Evolutionary conservation across 192 early-diverging fungal species (phyloP), one percentile per base, ranked within the genome.

Genomic region (Linnemannia zychae): DNA sequence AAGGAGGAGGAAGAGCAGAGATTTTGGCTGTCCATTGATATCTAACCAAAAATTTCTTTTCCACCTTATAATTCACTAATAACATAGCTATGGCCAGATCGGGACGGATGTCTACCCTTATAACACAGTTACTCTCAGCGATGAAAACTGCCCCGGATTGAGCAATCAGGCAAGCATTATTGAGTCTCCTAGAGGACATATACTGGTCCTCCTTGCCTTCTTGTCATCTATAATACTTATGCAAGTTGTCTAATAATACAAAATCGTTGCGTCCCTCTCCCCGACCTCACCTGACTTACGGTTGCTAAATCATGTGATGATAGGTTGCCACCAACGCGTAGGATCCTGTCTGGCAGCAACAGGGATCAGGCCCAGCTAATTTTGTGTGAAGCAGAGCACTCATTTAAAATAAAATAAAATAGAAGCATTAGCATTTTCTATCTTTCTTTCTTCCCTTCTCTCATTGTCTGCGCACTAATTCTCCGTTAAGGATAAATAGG

Each of bases 1-100:
- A 7, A 76, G 60, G 60, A 46, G 40, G 47, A 52, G 66, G 63
- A 76, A 47, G 37, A 36, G 47, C 47, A 76, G 74, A 49, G 46
- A 36, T 33, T 36, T 74, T 68, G 75, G 20, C 66, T 67, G 66
- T 67, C 66, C 66, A 67, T 76, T 76, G 66, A 76, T 52, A 67
- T 76, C 36, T 67, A 67, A 67, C 66, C 20, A 46, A 76, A 68
- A 76, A 52, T 68, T 65, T 48, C 40, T 75, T 75, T 75, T 28
- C 66, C 66, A 65, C 34, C 66, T 67, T 67, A 67, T 37, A 67
- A 38, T 67, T 37, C 66, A 67, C 66, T 67, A 67, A 67, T 33
- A 76, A 76, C 66, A 49, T 38, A 76, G 75, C 75, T 76, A 49
- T 76, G 75, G 75, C 52, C 65, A 49, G 44, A 76, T 76, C 67